Evolutionary conservation across 2,329 filamentous ascomycete species (phyloP), one percentile per base, ranked within the genome.

Genomic region (Phialemoniopsis sp.): DNA sequence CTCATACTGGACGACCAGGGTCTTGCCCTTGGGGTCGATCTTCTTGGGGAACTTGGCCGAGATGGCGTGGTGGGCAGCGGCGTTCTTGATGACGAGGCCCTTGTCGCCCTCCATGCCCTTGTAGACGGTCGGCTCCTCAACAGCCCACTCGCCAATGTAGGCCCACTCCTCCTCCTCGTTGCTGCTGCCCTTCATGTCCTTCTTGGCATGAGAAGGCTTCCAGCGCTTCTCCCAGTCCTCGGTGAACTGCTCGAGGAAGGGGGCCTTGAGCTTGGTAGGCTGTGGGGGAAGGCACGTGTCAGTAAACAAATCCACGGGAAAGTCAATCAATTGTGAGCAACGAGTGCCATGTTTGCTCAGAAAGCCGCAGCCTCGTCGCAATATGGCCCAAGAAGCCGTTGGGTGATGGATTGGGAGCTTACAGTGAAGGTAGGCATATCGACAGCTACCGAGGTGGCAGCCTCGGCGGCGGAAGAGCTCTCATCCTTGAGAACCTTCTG

Each of bases 181-280:
- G 61, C 77, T 79, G 51, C 84, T 80, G 57, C 87, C 87, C 57
- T 71, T 67, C 48, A 66, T 75, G 50, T 91, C 85, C 82, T 98
- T 98, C 82, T 97, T 97, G 52, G 93, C 93, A 63, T 93, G 85
- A 36, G 91, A 97, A 42, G 86, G 80, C 70, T 91, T 89, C 93
- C 93, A 98, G 70, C 90, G 79, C 50, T 78, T 72, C 53, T 96
- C 86, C 91, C 91, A 97, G 69, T 88, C 90, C 54, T 94, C 87
- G 68, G 88, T 95, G 75, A 98, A 98, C 69, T 98, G 93, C 75
- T 98, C 93, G 49, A 97, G 73, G 80, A 98, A 98, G 45, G 89
- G 88, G 52, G 85, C 93, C 72, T 96, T 93, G 58, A 97, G 64
- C 47, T 73, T 78, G 50, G 89, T 88, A 44, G 93, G 90, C 91